Percentiles rank a stretch among this genome's conserved stretches.
These are phyloP conservation scores for Stephanocyclus meneghinianus DNA, from an alignment of 352 stramenopile species.

Conservation along the genomic window DNA sequence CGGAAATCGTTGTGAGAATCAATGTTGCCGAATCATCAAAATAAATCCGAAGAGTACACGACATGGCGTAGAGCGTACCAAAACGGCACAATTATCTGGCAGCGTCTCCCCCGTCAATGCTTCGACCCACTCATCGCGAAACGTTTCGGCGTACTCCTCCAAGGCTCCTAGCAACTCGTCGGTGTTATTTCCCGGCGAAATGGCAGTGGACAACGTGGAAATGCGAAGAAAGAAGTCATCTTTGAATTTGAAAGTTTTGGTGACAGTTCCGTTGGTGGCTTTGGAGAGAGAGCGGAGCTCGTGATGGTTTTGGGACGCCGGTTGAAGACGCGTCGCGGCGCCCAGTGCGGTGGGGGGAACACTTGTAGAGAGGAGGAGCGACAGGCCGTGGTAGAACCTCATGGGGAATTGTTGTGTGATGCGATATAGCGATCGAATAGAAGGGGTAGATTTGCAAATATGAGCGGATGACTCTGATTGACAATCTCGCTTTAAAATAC, in stretches of 20 bases:
- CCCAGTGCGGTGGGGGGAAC: background rate
- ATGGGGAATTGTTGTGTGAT: background rate
- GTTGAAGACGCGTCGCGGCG: background rate
- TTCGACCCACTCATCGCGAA: slow-evolving; percentile 12
- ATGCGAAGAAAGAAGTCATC: slow-evolving; percentile 26
- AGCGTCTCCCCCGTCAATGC: slow-evolving; percentile 5
- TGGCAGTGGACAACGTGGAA: background rate
- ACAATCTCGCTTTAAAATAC: too few relatives aligned
- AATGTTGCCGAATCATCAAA: too few relatives aligned
- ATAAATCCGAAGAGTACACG: too few relatives aligned
- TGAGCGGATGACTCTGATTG: too few relatives aligned
- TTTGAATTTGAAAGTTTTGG: slow-evolving; percentile 29
- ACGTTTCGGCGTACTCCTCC: slow-evolving; percentile 3
- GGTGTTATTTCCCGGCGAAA: background rate
- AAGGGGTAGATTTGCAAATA: too few relatives aligned
- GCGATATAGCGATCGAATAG: background rate
- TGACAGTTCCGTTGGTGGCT: background rate
- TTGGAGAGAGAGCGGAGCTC: background rate
- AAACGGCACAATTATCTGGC: slow-evolving; percentile 3
- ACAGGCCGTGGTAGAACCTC: background rate
- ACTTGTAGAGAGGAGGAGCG: background rate
- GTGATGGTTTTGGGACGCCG: too few relatives aligned
- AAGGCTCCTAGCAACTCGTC: slow-evolving; percentile 7
- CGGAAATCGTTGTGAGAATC: too few relatives aligned
- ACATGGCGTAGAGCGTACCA: background rate